Base-by-base conservation (phyloP, 495 filamentous ascomycete genomes). In the Penicillium parvum region DNA sequence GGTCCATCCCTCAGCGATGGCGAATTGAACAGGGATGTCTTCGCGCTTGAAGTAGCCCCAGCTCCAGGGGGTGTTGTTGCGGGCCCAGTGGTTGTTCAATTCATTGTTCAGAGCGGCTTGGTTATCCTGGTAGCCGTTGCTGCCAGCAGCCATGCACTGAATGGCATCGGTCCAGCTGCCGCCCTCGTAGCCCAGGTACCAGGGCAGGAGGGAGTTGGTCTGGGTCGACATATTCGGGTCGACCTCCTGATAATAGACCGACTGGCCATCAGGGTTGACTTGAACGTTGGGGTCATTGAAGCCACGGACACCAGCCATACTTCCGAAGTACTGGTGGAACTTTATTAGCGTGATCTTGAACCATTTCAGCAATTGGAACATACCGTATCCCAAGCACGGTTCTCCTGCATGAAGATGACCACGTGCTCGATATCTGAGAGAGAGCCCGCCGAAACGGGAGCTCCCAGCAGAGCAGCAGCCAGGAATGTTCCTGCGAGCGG, bases 371-470 rank as follows among this genome's bases (percentile, higher is more conserved):
- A 15, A 2, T 7, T 12, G 15, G 14, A 11, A 42, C 59, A 12
- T 61, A 64, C 66, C 32, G 47, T 60, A 36, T 71, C 64, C 57
- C 59, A 67, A 8, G 65, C 54, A 17, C 67, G 52, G 43, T 72
- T 73, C 56, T 76, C 75, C 52, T 79, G 75, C 75, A 79, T 79
- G 60, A 79, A 79, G 20, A 79, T 67, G 5, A 79, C 68, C 11
- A 79, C 74, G 69, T 79, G 75, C 21, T 79, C 63, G 43, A 79
- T 75, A 50, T 76, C 72, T 16, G 62, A 63, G 19, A 79, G 46
- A 10, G 71, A 69, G 3, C 66, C 73, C 22, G 61, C 68, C 10
- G 32, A 15, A 7, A 49, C 65, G 34, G 58, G 59, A 8, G 34
- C 40, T 30, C 37, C 50, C 23, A 35, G 47, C 17, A 64, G 43